Evolutionary conservation across 2,329 filamentous ascomycete genomes (phyloP).

Genomic region (Fusarium verticillioides): DNA sequence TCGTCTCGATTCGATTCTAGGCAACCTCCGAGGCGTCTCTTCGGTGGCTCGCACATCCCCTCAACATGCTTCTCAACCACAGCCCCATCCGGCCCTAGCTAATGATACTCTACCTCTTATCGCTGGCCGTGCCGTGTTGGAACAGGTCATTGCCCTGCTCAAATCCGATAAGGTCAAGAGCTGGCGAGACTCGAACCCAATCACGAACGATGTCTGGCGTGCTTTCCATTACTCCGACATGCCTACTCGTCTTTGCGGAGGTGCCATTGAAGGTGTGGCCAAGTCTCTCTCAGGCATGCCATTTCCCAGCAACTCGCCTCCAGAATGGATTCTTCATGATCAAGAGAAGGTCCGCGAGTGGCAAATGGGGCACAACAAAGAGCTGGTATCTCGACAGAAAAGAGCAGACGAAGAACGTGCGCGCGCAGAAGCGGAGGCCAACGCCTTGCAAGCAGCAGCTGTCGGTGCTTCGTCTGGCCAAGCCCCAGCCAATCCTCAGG

Average conservation of each 20-base stretch:
- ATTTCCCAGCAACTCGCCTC: conserved; percentile 62
- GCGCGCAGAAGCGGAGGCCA: conserved; percentile 49
- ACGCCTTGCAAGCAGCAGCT: conserved; percentile 43
- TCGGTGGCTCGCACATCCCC: conserved; percentile 26
- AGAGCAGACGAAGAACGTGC: conserved; percentile 53
- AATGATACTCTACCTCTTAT: conserved; percentile 46
- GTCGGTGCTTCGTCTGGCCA: conserved; percentile 30
- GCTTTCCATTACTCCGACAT: conserved; percentile 56
- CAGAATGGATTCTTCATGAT: conserved; percentile 62
- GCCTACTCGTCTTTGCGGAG: conserved; percentile 55
- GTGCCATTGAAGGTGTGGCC: conserved; percentile 56
- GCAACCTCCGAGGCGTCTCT: conserved; percentile 46
- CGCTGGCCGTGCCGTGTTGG: conserved; percentile 51
- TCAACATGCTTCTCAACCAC: conserved; percentile 13
- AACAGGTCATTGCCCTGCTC: conserved; percentile 57
- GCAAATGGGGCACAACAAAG: conserved; percentile 61
- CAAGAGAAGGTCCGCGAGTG: conserved; percentile 62
- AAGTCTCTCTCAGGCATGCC: conserved; percentile 57
- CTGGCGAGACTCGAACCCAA: conserved; percentile 57
- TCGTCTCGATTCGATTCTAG: conserved; percentile 55
- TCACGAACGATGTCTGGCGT: conserved; percentile 48
- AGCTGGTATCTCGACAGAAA: conserved; percentile 52
- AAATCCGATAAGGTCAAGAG: conserved; percentile 55
- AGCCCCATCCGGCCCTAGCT: conserved; percentile 13
- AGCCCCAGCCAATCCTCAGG: conserved; percentile 44